Conservation (phyloP, 1,284 basidiomycete genomes). For the Marasmius sp. region DNA sequence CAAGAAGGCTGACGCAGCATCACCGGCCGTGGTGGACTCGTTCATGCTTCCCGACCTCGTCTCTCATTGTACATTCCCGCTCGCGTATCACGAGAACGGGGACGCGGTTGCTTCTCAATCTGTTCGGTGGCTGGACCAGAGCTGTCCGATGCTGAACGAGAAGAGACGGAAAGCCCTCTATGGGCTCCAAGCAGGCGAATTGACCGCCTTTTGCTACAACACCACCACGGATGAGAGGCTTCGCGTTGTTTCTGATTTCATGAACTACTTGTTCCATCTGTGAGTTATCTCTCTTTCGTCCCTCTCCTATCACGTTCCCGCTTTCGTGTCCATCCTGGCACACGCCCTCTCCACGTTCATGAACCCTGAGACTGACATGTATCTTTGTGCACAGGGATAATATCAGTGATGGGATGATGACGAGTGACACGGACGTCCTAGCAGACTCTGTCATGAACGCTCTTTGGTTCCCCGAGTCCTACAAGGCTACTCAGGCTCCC, state of each 20-base stretch:
- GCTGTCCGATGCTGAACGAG: conserved; percentile 49
- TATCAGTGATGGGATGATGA: conserved; percentile 58
- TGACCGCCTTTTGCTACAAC: conserved; percentile 66
- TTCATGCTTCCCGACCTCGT: conserved; percentile 69
- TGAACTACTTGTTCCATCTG: conserved; percentile 59
- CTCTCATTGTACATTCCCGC: conserved; percentile 56
- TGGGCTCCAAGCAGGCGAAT: conserved; percentile 63
- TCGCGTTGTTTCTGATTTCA: conserved; percentile 60
- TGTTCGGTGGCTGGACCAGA: conserved; percentile 55
- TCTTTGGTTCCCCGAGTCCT: conserved; percentile 44
- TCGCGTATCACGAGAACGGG: conserved; percentile 50
- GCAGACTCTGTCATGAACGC: conserved; percentile 54
- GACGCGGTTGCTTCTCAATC: conserved; percentile 57
- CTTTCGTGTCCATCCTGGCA: not conserved
- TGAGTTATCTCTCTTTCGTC: conserved; percentile 22
- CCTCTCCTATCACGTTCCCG: conserved; percentile 1
- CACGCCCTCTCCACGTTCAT: not conserved
- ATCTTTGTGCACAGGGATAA: conserved; percentile 42
- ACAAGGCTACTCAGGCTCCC: conserved; percentile 37
- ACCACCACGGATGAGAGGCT: conserved; percentile 51
- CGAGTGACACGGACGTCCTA: conserved; percentile 44
- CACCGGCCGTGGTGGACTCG: not conserved
- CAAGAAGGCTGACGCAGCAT: not conserved
- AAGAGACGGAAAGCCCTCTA: conserved; percentile 51
- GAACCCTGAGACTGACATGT: not conserved